phyloP scores from a whole-genome alignment of 2,329 filamentous ascomycete genomes.

The Stylonectria norvegica region DNA sequence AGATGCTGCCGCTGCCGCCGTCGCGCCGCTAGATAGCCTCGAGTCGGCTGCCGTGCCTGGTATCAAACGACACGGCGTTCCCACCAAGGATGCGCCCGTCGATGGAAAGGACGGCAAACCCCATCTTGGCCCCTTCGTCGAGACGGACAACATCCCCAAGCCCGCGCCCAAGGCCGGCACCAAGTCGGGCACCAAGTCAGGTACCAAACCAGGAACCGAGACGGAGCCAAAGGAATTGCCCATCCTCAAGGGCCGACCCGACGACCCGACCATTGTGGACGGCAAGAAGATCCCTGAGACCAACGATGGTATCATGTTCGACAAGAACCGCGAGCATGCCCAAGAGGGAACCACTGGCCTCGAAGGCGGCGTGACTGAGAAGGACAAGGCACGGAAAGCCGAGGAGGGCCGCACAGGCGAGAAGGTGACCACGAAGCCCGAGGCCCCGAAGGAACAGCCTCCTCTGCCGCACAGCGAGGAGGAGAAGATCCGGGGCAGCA shows the following conservation, averaged over 20 bases:
- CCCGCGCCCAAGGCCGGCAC: conserved; percentile 21
- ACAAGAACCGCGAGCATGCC: conserved; percentile 70
- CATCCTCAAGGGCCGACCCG: conserved; percentile 47
- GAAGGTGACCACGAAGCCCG: conserved; percentile 70
- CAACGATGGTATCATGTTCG: conserved; percentile 89
- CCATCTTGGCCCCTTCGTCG: conserved; percentile 78
- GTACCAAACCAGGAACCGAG: conserved; percentile 14
- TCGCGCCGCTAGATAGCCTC: conserved; percentile 25
- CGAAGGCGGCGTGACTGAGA: conserved; percentile 84
- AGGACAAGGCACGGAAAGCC: conserved; percentile 70
- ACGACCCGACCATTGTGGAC: conserved; percentile 52
- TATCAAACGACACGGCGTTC: conserved; percentile 37
- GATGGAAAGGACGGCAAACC: conserved; percentile 94
- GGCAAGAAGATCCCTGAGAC: conserved; percentile 60
- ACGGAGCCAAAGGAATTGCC: conserved; percentile 40
- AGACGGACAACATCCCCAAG: conserved; percentile 40
- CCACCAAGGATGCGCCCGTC: conserved; percentile 76
- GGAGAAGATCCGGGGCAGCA: conserved; percentile 54
- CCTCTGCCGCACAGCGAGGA: conserved; percentile 79
- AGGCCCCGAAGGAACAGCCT: conserved; percentile 79
- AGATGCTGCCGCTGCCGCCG: conserved; percentile 23
- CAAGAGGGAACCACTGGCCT: conserved; percentile 86
- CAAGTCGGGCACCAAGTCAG: conserved; percentile 8
- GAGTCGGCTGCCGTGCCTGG: conserved; percentile 25
- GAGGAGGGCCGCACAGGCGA: conserved; percentile 63